phyloP scores from a whole-genome alignment of 179 eudicot genomes.

The Amaranthus tricolor region DNA sequence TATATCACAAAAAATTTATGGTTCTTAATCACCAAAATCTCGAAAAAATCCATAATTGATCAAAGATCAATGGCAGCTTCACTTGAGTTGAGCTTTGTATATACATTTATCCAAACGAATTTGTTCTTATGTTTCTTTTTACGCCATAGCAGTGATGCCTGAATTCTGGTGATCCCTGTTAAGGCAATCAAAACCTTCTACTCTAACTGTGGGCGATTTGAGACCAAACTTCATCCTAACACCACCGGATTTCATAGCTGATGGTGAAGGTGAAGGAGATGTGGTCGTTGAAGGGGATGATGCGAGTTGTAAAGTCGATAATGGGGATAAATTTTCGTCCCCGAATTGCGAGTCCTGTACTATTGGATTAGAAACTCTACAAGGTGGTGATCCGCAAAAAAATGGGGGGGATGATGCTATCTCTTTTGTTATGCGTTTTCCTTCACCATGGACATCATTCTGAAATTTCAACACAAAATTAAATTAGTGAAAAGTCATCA shows the following conservation, averaged over 20 bases:
- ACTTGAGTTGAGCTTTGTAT: too few species aligned
- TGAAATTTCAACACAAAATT: too few species aligned
- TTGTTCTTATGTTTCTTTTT: background rate
- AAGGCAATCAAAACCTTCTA: slow-evolving; percentile 61
- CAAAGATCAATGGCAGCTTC: too few species aligned
- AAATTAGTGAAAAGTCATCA: too few species aligned
- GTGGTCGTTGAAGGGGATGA: slow-evolving; percentile 16
- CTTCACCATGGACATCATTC: too few species aligned
- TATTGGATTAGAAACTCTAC: slow-evolving; percentile 58
- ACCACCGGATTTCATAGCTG: slow-evolving; percentile 42
- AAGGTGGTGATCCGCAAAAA: slow-evolving; percentile 67
- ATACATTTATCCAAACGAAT: too few species aligned
- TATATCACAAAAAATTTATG: too few species aligned
- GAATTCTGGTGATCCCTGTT: slow-evolving; percentile 38
- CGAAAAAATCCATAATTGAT: too few species aligned
- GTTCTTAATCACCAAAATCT: too few species aligned
- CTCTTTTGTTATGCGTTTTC: slow-evolving; percentile 27
- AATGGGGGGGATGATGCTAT: slow-evolving; percentile 63
- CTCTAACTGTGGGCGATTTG: slow-evolving; percentile 45
- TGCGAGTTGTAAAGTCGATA: background rate
- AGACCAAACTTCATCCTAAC: slow-evolving; percentile 34
- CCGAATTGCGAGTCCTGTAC: slow-evolving; percentile 57
- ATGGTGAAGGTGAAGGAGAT: slow-evolving; percentile 10
- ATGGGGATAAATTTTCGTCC: slow-evolving; percentile 23
- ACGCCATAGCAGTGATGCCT: slow-evolving; percentile 54